Evolutionary conservation across 2,329 filamentous ascomycete species (phyloP).

Genomic region (Penicillium sp.): DNA sequence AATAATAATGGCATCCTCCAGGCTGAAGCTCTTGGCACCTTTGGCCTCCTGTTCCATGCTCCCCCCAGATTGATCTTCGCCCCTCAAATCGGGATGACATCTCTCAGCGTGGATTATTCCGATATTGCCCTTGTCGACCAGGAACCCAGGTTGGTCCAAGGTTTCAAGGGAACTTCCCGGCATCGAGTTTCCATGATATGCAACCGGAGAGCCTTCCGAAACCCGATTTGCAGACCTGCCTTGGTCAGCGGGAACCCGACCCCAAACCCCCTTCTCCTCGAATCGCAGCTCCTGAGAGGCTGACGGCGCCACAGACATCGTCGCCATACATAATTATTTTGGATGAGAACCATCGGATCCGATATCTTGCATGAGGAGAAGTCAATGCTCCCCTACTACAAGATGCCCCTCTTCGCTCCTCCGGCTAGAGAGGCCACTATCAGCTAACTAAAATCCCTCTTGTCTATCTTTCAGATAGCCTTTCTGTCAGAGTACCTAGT

Average conservation of each 20-base stretch:
- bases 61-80: slow-evolving; percentile 4
- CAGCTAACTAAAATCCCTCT: neutral
- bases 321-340: neutral
- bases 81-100: neutral
- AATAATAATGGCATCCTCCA: too few species aligned
- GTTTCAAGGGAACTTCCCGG: neutral
- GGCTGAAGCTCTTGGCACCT: neutral
- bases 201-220: slow-evolving; percentile 3
- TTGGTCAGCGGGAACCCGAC: slow-evolving; percentile 4
- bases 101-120: neutral
- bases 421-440: too few species aligned
- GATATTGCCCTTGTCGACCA: neutral
- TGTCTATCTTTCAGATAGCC: neutral
- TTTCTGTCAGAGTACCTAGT: neutral
- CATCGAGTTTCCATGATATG: neutral
- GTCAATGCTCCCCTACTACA: slow-evolving; percentile 1
- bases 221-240: neutral
- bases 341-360: neutral
- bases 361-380: neutral
- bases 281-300: neutral
- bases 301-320: too few species aligned
- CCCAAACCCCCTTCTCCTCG: neutral
- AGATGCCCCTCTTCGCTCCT: too few species aligned
- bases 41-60: neutral
- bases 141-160: neutral